Evolutionary conservation across 2,329 filamentous ascomycete genomes (phyloP).

Genomic region (Fusarium stilboides): DNA sequence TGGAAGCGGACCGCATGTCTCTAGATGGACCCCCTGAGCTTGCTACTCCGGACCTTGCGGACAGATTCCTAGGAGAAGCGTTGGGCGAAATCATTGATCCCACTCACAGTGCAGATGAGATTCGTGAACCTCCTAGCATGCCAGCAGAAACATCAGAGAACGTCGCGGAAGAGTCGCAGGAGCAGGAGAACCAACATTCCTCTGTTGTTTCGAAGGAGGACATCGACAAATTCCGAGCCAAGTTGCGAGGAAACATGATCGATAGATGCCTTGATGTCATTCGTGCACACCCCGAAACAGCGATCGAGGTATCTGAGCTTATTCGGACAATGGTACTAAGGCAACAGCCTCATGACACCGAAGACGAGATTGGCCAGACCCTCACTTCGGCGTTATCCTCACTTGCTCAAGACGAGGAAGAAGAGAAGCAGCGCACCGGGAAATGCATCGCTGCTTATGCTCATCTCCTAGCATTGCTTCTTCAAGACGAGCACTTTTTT

Average conservation of each 20-base stretch:
- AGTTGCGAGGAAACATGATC: slow-evolving; percentile 83
- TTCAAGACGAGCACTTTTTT: slow-evolving; percentile 88
- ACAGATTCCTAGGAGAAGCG: slow-evolving; percentile 48
- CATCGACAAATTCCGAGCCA: slow-evolving; percentile 80
- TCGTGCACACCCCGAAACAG: slow-evolving; percentile 87
- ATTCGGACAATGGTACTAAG: slow-evolving; percentile 80
- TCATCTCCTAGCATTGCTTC: slow-evolving; percentile 88
- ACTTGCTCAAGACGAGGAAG: slow-evolving; percentile 72
- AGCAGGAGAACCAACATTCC: slow-evolving; percentile 31
- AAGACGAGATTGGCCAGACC: slow-evolving; percentile 84
- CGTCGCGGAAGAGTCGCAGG: slow-evolving; percentile 29
- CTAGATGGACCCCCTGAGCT: slow-evolving; percentile 54
- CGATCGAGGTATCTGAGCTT: slow-evolving; percentile 91
- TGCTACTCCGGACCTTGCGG: slow-evolving; percentile 45
- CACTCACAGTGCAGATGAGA: slow-evolving; percentile 42
- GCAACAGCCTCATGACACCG: slow-evolving; percentile 68
- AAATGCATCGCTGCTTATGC: slow-evolving; percentile 86
- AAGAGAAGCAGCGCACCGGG: slow-evolving; percentile 75
- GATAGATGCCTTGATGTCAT: slow-evolving; percentile 93
- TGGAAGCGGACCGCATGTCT: slow-evolving; percentile 58
- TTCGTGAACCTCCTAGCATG: slow-evolving; percentile 38
- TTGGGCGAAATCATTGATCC: slow-evolving; percentile 51
- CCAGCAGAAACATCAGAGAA: slow-evolving; percentile 39
- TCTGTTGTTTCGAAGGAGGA: slow-evolving; percentile 74
- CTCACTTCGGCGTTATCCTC: slow-evolving; percentile 87